Evolutionary conservation across 352 stramenopile species (phyloP).

Genomic region (Pythium graminicola): DNA sequence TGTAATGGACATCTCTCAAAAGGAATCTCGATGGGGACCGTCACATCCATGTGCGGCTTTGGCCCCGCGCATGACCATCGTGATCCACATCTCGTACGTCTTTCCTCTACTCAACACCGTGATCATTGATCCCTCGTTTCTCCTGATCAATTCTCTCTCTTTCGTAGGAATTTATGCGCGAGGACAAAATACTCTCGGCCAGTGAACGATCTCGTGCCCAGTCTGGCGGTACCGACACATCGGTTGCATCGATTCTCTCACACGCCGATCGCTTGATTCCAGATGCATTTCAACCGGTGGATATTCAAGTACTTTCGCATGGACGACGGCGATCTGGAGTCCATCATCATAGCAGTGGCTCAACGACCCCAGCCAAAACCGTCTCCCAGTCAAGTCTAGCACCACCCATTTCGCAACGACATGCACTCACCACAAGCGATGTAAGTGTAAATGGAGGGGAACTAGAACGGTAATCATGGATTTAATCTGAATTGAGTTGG

Average conservation of each 20-base stretch:
- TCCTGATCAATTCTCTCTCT: neutral
- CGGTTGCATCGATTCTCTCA: constrained; percentile 28
- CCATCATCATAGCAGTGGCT: constrained; percentile 14
- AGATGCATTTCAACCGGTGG: constrained; percentile 28
- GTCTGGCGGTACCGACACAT: constrained; percentile 23
- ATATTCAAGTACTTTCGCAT: constrained; percentile 29
- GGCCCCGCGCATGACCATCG: constrained; percentile 13
- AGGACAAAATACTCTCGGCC: constrained; percentile 18
- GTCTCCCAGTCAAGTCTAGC: constrained; percentile 6
- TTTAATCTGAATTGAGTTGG: too few species aligned
- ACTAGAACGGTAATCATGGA: neutral
- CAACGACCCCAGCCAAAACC: constrained; percentile 17
- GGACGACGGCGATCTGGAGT: constrained; percentile 19
- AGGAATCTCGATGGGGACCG: constrained; percentile 26
- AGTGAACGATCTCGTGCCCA: constrained; percentile 23
- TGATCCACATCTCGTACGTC: constrained; percentile 23
- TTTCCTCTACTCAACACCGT: neutral
- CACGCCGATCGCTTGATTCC: constrained; percentile 24
- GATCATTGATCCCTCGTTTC: constrained; percentile 23
- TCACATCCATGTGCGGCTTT: constrained; percentile 38
- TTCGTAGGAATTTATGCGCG: constrained; percentile 18
- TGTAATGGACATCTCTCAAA: neutral
- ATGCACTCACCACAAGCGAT: neutral
- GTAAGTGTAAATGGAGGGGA: constrained; percentile 9
- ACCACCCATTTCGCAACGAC: constrained; percentile 6